Evolutionary conservation across 257 asterid genomes (phyloP), one percentile per base, ranked within the genome.

Genomic region (Gentiana straminea): DNA sequence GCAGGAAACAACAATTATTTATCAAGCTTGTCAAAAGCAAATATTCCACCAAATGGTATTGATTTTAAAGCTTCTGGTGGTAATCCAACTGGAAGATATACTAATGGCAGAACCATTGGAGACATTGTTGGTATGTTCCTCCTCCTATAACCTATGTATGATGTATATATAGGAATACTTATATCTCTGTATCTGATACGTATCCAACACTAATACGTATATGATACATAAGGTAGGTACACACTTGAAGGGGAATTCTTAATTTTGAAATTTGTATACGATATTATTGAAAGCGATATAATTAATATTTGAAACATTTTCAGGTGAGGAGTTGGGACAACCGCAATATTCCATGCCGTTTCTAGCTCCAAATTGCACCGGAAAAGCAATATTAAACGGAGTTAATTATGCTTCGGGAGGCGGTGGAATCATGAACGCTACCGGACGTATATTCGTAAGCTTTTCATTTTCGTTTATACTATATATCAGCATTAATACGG

Each of bases 321-420:
- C 13, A 87, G 98, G 96, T 43, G 98, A 84, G 68, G 89, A 79
- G 67, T 44, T 91, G 70, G 96, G 96, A n/a, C 89, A 82, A 64
- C 64, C 77, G 3, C 72, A 62, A 44, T 91, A 76, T 33, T 87
- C 98, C 0, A 33, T 66, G 64, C 98, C 98, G 24, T 91, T 63
- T 78, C 80, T 91, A 9, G 89, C 96, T 33, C 98, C 98, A 5
- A 91, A 91, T 69, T 77, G 94, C 47, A 82, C 93, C 6, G 98
- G 98, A 41, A 75, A 58, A 69, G 45, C 81, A 45, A 9, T 84
- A 57, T 50, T 91, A 12, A 65, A 76, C 12, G 98, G 98, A 2
- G 98, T 87, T 13, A 91, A 87, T 61, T 91, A 91, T 54, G 98
- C 98, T 13, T 91, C 98, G 0, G 96, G 98, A 1, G 98, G 95